Percentiles rank a stretch among this genome's conserved stretches.
These are phyloP conservation scores for Diplodia corticola DNA, from an alignment of 2,329 filamentous ascomycete genomes.

Conservation along the genomic window DNA sequence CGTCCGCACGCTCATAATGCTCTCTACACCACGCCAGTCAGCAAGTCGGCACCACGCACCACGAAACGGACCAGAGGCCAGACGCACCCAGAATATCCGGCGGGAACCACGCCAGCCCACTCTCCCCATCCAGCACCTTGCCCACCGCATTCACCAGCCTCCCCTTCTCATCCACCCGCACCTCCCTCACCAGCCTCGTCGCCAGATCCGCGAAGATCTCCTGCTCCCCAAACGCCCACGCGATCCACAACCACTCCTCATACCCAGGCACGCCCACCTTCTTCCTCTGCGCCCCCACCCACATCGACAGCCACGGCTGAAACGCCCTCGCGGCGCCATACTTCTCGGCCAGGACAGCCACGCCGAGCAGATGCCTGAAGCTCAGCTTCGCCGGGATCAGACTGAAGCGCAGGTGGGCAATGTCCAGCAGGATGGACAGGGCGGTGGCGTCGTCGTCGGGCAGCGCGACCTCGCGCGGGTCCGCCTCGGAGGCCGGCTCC, in stretches of 20 bases:
- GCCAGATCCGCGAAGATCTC: slow-evolving; percentile 27
- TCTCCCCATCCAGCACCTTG: background rate
- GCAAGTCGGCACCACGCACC: background rate
- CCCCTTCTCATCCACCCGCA: background rate
- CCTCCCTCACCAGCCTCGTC: slow-evolving; percentile 20
- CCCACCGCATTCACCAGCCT: background rate
- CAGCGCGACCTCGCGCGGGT: slow-evolving; percentile 28
- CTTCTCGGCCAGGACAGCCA: slow-evolving; percentile 33
- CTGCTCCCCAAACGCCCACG: slow-evolving; percentile 31
- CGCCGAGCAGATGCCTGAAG: slow-evolving; percentile 30
- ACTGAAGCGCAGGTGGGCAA: slow-evolving; percentile 34
- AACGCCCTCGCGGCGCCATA: slow-evolving; percentile 34
- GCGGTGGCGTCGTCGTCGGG: slow-evolving; percentile 36
- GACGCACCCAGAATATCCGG: background rate
- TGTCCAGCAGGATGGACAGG: slow-evolving; percentile 35
- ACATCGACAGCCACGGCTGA: slow-evolving; percentile 31
- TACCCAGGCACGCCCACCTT: slow-evolving; percentile 23
- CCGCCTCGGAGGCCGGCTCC: background rate
- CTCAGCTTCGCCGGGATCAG: slow-evolving; percentile 31
- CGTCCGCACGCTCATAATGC: background rate
- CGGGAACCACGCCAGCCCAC: background rate
- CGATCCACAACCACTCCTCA: slow-evolving; percentile 33
- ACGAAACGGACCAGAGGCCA: background rate
- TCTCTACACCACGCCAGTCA: background rate
- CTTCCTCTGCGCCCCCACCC: slow-evolving; percentile 25